These are phyloP conservation scores for Tinospora cordifolia DNA, from an alignment of 164 flowering plant species.

Conservation along the genomic window DNA sequence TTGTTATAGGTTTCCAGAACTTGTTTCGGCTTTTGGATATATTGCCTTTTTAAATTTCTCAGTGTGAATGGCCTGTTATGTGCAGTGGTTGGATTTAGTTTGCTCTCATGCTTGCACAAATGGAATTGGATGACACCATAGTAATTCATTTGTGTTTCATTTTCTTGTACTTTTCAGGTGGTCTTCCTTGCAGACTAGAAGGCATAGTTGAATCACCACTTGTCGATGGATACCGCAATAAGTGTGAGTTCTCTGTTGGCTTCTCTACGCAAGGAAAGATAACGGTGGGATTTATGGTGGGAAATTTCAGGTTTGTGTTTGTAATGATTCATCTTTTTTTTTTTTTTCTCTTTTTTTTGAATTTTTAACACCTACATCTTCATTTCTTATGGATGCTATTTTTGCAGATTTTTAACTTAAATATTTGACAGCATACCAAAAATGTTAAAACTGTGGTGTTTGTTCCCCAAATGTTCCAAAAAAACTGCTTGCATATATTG, in stretches of 20 bases:
- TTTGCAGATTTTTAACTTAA: not conserved
- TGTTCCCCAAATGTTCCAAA: conserved; percentile 82
- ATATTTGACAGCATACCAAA: conserved; percentile 1
- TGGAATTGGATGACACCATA: not conserved
- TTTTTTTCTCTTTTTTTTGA: no score
- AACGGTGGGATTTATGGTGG: conserved; percentile 89
- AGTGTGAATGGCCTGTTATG: not conserved
- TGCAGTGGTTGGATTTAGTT: not conserved
- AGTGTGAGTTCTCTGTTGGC: conserved; percentile 94
- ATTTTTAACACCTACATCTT: no score
- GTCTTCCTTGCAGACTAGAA: conserved; percentile 81
- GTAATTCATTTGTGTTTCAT: no score
- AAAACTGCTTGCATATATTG: conserved; percentile 59
- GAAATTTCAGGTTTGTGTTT: conserved; percentile 72
- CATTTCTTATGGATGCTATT: conserved; percentile 11
- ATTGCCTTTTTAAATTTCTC: not conserved
- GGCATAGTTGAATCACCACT: conserved; percentile 84
- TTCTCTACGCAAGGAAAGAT: conserved; percentile 61
- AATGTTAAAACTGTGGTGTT: conserved; percentile 11
- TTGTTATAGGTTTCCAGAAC: no score
- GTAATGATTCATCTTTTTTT: not conserved
- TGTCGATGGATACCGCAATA: conserved; percentile 82
- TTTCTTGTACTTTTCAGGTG: conserved; percentile 45
- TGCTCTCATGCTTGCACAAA: not conserved
- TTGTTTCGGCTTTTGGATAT: not conserved